A percentile compares a stretch with the other conserved stretches of the same genome.
phyloP scores from a whole-genome alignment of 2,329 filamentous ascomycete species.

The Tolypocladium ophioglossoides region DNA sequence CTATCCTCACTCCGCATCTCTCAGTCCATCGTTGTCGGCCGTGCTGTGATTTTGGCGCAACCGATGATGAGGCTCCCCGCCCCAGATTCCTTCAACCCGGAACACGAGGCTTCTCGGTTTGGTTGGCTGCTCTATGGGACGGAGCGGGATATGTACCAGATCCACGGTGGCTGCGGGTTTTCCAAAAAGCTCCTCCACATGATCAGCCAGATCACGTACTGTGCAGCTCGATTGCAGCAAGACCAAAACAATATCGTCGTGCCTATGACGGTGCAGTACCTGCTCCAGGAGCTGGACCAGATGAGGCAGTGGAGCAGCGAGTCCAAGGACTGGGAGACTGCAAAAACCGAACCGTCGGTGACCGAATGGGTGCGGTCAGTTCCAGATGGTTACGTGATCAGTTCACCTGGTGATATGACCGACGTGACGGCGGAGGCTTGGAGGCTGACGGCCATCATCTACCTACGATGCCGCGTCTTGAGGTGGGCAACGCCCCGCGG shows the following conservation, averaged over 20 bases:
- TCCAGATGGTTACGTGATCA: slow-evolving; percentile 13
- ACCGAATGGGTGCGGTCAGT: slow-evolving; percentile 20
- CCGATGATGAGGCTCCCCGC: slow-evolving; percentile 23
- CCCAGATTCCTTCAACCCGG: slow-evolving; percentile 15
- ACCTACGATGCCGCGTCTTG: slow-evolving; percentile 26
- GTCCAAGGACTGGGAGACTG: slow-evolving; percentile 12
- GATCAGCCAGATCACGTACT: slow-evolving; percentile 26
- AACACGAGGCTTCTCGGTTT: slow-evolving; percentile 20
- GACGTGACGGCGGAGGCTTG: slow-evolving; percentile 30
- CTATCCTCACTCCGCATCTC: slow-evolving; percentile 22
- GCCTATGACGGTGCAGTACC: slow-evolving; percentile 17
- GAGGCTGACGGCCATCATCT: slow-evolving; percentile 27
- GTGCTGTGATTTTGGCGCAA: slow-evolving; percentile 27
- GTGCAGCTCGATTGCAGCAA: slow-evolving; percentile 22
- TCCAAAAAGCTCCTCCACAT: slow-evolving; percentile 27
- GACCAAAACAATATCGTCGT: slow-evolving; percentile 19
- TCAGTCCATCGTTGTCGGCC: slow-evolving; percentile 28
- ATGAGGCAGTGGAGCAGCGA: slow-evolving; percentile 27
- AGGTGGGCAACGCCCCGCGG: slow-evolving; percentile 14
- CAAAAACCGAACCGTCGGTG: slow-evolving; percentile 4
- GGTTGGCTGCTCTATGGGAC: slow-evolving; percentile 28
- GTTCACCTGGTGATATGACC: slow-evolving; percentile 23
- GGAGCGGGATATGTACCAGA: slow-evolving; percentile 21
- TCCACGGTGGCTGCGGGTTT: slow-evolving; percentile 31
- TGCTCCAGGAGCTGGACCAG: slow-evolving; percentile 15